These are phyloP conservation scores for Colletotrichum salicis DNA, from an alignment of 2,329 filamentous ascomycete species.

Conservation along the genomic window DNA sequence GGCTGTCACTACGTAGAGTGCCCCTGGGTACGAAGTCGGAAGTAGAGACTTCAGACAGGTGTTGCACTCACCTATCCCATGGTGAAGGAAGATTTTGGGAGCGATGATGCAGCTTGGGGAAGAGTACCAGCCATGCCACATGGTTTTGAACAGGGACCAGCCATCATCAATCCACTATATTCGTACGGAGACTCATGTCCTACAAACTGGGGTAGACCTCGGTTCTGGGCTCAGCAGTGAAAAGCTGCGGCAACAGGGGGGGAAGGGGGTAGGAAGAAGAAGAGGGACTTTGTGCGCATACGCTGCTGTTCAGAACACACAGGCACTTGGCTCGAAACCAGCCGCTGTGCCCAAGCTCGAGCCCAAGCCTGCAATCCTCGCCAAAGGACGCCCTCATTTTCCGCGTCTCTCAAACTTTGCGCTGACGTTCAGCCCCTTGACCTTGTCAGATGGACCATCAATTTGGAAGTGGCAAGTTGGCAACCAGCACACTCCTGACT, in stretches of 20 bases:
- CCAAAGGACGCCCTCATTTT: conserved; percentile 15
- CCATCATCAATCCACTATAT: conserved; percentile 2
- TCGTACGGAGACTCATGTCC: conserved; percentile 4
- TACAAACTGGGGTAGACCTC: conserved; percentile 29
- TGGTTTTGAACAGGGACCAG: conserved; percentile 33
- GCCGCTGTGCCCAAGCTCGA: conserved; percentile 17
- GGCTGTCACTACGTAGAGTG: neutral
- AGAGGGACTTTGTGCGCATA: neutral
- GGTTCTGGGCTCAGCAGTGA: conserved; percentile 19
- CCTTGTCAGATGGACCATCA: conserved; percentile 31
- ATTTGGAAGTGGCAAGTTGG: conserved; percentile 30
- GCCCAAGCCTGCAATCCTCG: conserved; percentile 20
- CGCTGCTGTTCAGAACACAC: neutral
- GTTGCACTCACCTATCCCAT: neutral
- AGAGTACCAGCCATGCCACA: conserved; percentile 30
- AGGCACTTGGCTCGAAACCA: conserved; percentile 25
- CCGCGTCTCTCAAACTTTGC: conserved; percentile 20
- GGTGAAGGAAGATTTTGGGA: conserved; percentile 7
- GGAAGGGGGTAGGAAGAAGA: neutral
- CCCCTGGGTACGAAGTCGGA: neutral
- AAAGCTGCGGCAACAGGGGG: conserved; percentile 6
- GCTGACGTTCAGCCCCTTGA: conserved; percentile 27
- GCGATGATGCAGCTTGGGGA: conserved; percentile 14
- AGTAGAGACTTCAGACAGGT: conserved; percentile 6
- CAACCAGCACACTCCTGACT: conserved; percentile 25